These are phyloP conservation scores for Agapanthus africanus DNA, from an alignment of 106 monocot species.

Conservation along the genomic window DNA sequence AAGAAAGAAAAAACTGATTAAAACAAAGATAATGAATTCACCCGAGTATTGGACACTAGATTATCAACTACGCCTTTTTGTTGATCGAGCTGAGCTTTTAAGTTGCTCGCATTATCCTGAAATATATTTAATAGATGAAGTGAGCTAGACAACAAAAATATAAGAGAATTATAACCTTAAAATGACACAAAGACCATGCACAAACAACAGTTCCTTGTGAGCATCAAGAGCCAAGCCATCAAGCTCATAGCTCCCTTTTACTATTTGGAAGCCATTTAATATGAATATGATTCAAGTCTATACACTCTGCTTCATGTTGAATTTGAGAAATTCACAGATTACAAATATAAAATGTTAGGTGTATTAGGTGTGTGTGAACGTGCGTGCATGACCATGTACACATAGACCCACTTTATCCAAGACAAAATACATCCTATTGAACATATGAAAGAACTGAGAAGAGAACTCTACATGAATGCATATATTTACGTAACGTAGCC, in stretches of 20 bases:
- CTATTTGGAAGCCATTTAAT: background rate
- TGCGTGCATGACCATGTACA: background rate
- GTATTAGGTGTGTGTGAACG: background rate
- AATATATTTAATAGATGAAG: conserved; percentile 2
- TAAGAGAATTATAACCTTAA: background rate
- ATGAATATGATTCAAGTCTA: background rate
- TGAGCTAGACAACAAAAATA: background rate
- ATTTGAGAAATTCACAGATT: background rate
- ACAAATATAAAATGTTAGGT: too few relatives aligned
- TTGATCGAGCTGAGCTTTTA: conserved; percentile 90
- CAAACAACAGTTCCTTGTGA: background rate
- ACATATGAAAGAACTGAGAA: too few relatives aligned
- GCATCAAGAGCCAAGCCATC: background rate
- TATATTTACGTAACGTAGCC: too few relatives aligned
- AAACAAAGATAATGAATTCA: conserved; percentile 24
- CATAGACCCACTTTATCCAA: too few relatives aligned
- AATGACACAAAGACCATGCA: background rate
- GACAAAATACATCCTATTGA: too few relatives aligned
- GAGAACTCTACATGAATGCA: too few relatives aligned
- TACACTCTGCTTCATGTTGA: background rate
- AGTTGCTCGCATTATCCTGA: conserved; percentile 86
- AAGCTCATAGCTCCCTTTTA: background rate
- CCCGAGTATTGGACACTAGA: conserved; percentile 87
- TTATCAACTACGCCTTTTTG: conserved; percentile 89
- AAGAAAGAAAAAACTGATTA: background rate